Evolutionary conservation across 2,329 filamentous ascomycete genomes (phyloP), one percentile per base, ranked within the genome.

Genomic region (Arthrobotrys sphaeroides): DNA sequence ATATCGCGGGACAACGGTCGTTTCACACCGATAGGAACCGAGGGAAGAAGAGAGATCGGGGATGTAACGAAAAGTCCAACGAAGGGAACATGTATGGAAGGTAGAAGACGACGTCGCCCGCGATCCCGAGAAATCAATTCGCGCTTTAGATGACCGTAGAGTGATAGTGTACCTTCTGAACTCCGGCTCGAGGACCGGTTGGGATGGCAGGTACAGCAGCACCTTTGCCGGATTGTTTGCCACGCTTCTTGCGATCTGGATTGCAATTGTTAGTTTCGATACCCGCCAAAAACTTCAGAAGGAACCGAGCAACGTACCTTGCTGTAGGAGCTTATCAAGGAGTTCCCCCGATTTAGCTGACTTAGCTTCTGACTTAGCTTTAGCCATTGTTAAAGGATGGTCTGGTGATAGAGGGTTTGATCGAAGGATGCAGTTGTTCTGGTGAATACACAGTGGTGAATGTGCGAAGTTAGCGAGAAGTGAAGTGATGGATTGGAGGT

Each of bases 151-250:
- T 24, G 43, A 36, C 53, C 33, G 53, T 59, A 49, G 59, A 38
- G 33, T 67, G 70, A 51, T 33, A 18, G 26, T 61, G 70, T 74
- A 74, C 70, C 70, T 74, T 74, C 61, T 68, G 62, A 20, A 74
- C 38, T 4, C 62, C 70, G 12, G 53, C 55, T 31, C 61, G 60
- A 9, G 70, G 70, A 10, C 70, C 70, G n/a, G 70, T 62, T 10
- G 62, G 70, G 24, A 74, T 68, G 9, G 38, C 45, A 42, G 67
- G n/a, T 16, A 40, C 45, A 33, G 26, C 55, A 22, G 28, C 18
- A 10, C 33, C 36, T n/a, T 74, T 74, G 13, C 62, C 62, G 3
- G 43, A 24, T 20, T 67, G 36, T 43, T 51, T 68, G 12, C 62
- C 70, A 36, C 70, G 70, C 49, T 74, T 68, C 18, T 45, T 45